Percentiles rank a stretch among this genome's conserved stretches.
phyloP scores from a whole-genome alignment of 1,139 yeast genomes.

The Eremothecium cymbalariae region DNA sequence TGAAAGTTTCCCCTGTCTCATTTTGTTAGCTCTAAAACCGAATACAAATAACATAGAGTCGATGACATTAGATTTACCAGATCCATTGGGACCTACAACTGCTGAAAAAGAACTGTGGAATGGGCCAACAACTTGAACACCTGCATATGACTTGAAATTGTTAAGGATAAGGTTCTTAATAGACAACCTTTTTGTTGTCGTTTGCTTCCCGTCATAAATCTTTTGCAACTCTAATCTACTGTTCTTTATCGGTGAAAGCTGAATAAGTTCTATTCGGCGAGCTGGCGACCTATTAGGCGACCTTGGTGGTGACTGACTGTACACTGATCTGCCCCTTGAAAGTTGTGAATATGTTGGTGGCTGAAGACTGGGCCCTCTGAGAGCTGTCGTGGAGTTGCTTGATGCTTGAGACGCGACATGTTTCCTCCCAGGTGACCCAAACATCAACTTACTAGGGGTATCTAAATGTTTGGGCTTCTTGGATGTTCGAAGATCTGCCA shows the following conservation, averaged over 20 bases:
- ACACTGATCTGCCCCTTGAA: slow-evolving; percentile 24
- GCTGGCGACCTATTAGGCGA: slow-evolving; percentile 35
- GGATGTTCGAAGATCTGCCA: slow-evolving; percentile 3
- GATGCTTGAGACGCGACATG: slow-evolving; percentile 25
- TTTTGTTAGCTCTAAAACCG: slow-evolving; percentile 92
- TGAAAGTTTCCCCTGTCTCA: slow-evolving; percentile 90
- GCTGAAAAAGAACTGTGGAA: slow-evolving; percentile 92
- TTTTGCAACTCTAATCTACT: slow-evolving; percentile 29
- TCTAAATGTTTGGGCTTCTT: slow-evolving; percentile 2
- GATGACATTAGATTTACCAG: slow-evolving; percentile 95
- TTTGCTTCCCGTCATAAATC: slow-evolving; percentile 26
- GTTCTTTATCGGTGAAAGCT: slow-evolving; percentile 35
- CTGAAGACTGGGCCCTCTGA: slow-evolving; percentile 19
- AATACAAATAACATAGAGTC: slow-evolving; percentile 93
- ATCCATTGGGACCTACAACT: slow-evolving; percentile 98
- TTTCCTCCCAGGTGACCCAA: slow-evolving; percentile 23
- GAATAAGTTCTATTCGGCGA: slow-evolving; percentile 34
- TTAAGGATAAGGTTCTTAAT: slow-evolving; percentile 65
- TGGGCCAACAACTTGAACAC: slow-evolving; percentile 89
- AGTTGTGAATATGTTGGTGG: slow-evolving; percentile 22
- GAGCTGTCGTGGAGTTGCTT: slow-evolving; percentile 13
- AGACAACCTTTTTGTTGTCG: slow-evolving; percentile 45
- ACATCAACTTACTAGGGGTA: slow-evolving; percentile 26
- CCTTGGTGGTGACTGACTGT: slow-evolving; percentile 32
- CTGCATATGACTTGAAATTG: slow-evolving; percentile 94